Evolutionary conservation across 495 filamentous ascomycete species (phyloP), one percentile per base, ranked within the genome.

Genomic region (Apiosordaria backusii): DNA sequence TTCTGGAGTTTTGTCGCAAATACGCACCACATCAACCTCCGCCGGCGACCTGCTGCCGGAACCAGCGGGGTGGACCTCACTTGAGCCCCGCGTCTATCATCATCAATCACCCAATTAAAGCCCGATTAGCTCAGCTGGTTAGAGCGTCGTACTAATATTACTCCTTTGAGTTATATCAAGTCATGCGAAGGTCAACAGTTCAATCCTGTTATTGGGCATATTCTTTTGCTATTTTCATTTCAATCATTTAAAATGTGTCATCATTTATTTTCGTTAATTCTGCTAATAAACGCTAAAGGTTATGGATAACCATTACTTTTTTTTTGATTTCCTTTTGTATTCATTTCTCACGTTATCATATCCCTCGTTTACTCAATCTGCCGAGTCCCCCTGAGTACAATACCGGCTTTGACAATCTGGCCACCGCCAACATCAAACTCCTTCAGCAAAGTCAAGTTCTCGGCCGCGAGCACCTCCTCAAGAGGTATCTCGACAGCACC

Each of bases 341-440:
- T 29, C 27, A 29, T 4, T 29, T 7, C 3, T 29, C 3, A 29
- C 27, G 7, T 45, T 15, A 45, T 45, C 0, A 13, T 13, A 21
- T 23, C 52, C n/a, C 19, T 22, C 60, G 18, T 18, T 61, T 54
- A 65, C 70, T 67, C 21, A 0, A 67, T 65, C 1, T 55, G 57
- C 24, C 45, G 27, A 16, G 35, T 65, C 15, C 71, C 71, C 27
- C 69, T 63, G 18, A 71, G 53, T 40, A 57, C 66, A 26, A 74
- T 6, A 0, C 60, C 69, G 18, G 71, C 71, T 13, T 67, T 63
- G 13, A 74, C 54, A 23, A 23, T 70, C 0, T 61, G 68, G 0
- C 78, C 79, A 24, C 60, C 57, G 9, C 77, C 77, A 24, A 80
- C 68, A 57, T 76, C 76, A 66, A 79, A 78, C 18, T 63, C 67